Evolutionary conservation across 1,284 basidiomycete species (phyloP), one percentile per base, ranked within the genome.

Genomic region (Heterobasidion irregulare): DNA sequence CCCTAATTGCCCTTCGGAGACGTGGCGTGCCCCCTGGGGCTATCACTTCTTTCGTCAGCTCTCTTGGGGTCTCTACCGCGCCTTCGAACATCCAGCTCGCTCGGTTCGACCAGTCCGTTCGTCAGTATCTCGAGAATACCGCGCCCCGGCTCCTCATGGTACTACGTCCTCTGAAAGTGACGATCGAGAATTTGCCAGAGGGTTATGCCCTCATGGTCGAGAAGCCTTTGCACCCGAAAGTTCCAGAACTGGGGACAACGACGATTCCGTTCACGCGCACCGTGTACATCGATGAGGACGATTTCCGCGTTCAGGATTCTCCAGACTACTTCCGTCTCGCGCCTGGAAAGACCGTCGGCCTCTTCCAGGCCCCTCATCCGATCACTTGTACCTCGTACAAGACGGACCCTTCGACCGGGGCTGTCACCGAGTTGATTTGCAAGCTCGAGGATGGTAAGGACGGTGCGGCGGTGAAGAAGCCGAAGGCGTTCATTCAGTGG

Each of bases 401-500:
- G 71, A 86, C 78, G 3, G 87, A 97, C 70, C 74, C 83, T 4
- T 65, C 68, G 1, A 84, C 83, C 0, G 90, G 92, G 33, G 73
- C 83, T 52, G 86, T 96, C 8, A 77, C 76, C 4, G 93, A 96
- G 71, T 80, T 99, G 50, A 69, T 88, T 53, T 92, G 88, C 68
- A 80, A 77, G 43, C 74, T 94, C 34, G 94, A 98, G 69, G 82
- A 92, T 61, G 78, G 76, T 44, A 2, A 59, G 4, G 63, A 62
- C 46, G 64, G 62, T 50, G 79, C 77, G 9, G 68, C 75, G 9
- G 69, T 75, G 34, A 86, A 83, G 70, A 98, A 98, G 69, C 89
- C 94, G 35, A 97, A 98, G 70, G 88, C 94, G 13, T 99, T 88
- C 74, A 94, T 99, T 66, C 97, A 99, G 68, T 99, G 97, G 97